Evolutionary conservation across 1,139 yeast species (phyloP), one percentile per base, ranked within the genome.

Genomic region (Geotrichum candidum): DNA sequence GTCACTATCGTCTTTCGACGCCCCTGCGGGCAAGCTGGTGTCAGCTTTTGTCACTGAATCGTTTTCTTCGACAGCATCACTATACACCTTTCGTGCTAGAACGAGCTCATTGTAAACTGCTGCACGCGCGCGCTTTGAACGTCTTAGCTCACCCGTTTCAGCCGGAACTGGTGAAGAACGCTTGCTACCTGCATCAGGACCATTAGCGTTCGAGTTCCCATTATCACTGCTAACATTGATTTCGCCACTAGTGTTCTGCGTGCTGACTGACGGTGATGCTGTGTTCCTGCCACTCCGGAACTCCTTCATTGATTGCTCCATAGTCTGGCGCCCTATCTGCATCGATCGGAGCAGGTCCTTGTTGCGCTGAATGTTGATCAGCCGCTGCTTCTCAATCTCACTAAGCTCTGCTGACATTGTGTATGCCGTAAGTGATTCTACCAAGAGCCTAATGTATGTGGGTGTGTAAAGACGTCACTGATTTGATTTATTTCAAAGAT

Each of bases 331-430:
- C 27, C 31, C 53, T 35, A 56, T 41, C n/a, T 51, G 45, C 23
- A 56, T 29, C 15, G 51, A 22, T 25, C 27, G 25, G 51, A 56
- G 55, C 29, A 56, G 25, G 2, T 41, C 51, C 55, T 65, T 67
- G 56, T 69, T 69, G 23, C 72, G 67, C 61, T 66, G 67, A 23
- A 69, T 68, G 55, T 69, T 69, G 33, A 65, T 68, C 46, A 56
- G 61, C 38, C 72, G 61, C 59, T 67, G 65, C 55, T 63, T 59
- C 55, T 69, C 72, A 22, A 69, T 61, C 29, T 67, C 66, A 51
- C 68, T 66, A 46, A 66, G 35, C 25, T 38, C 51, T 23, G 55
- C 31, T 15, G 48, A n/a, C 48, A 41, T 41, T 41, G 18, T 41
- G 5, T 15, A 10, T 41, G 22, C 48, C 13, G 22, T 41, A 41